Evolutionary conservation across 2,329 filamentous ascomycete genomes (phyloP).

Genomic region (Colletotrichum shisoi): DNA sequence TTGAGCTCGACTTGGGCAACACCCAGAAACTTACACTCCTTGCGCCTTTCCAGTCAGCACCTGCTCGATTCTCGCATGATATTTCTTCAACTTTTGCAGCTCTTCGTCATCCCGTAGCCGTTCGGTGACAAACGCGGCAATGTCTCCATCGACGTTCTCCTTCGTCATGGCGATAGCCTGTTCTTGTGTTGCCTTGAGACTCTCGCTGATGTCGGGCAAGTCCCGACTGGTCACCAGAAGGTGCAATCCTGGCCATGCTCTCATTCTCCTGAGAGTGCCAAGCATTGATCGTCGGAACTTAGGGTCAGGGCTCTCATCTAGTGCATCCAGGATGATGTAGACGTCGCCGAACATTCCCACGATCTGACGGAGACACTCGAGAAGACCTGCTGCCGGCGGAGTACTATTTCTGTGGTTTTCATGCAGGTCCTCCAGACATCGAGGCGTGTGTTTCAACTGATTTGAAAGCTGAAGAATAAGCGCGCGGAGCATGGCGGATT

Average conservation of each 20-base stretch:
- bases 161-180: background rate
- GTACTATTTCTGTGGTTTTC: background rate
- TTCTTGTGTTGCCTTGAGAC: background rate
- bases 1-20: background rate
- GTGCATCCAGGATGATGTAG: background rate
- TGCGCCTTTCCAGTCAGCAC: background rate
- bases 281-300: background rate
- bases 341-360: background rate
- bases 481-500: slow-evolving; percentile 46
- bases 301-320: background rate
- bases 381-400: background rate
- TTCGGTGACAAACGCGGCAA: background rate
- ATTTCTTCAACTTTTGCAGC: background rate
- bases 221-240: slow-evolving; percentile 5
- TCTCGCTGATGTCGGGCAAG: background rate
- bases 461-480: slow-evolving; percentile 48
- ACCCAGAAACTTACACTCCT: background rate
- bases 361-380: background rate
- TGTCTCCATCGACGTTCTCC: background rate
- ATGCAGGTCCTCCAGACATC: background rate
- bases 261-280: background rate
- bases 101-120: background rate
- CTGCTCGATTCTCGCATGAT: background rate
- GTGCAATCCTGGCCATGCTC: background rate
- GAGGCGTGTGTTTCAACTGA: slow-evolving; percentile 20